Base-by-base conservation (phyloP, 306 rosid genomes). In the Arachis hypogaea region DNA sequence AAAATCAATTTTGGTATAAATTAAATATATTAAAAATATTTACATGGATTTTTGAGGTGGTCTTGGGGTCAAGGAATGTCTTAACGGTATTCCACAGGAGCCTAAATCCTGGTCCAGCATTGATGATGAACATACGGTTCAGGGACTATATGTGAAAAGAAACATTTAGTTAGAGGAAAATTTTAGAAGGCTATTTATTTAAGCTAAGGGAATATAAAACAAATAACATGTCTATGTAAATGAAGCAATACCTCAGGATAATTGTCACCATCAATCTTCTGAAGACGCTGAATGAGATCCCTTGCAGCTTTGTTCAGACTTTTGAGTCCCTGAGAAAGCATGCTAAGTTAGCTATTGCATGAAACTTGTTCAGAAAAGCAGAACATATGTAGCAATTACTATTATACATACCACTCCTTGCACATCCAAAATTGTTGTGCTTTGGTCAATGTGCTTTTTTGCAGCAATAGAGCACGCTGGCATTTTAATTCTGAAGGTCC, bases 91-190 rank as follows among this genome's bases (percentile, higher is more conserved):
- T 95, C 98, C 98, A 95, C 83, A 95, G 76, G 43, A 95, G 92
- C 80, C 98, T 95, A 71, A 95, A 95, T 86, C 99, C 99, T 68
- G 98, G 88, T 66, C 99, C 99, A 76, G 98, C 99, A 72, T 95
- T 95, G 87, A 95, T 88, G 88, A 95, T 95, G 91, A 90, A 95
- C 99, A 95, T 95, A 61, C 99, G 91, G 85, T 88, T 88, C 63
- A 95, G 83, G 38, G 91, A 78, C 99, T 95, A 59, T 3, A 59
- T 3, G 5, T 41, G 14, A 5, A 69, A 77, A 78, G 46, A 41
- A 59, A 42, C 30, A 43, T 73, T 75, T 74, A 30, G 71, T 78
- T 12, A 68, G 71, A 7, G 56, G 11, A 16, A 76, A 63, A 33
- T 33, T 59, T 50, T 7, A 72, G 45, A 68, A 71, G 44, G 36